Conservation (phyloP, 306 rosid species). For the Acacia crassicarpa region DNA sequence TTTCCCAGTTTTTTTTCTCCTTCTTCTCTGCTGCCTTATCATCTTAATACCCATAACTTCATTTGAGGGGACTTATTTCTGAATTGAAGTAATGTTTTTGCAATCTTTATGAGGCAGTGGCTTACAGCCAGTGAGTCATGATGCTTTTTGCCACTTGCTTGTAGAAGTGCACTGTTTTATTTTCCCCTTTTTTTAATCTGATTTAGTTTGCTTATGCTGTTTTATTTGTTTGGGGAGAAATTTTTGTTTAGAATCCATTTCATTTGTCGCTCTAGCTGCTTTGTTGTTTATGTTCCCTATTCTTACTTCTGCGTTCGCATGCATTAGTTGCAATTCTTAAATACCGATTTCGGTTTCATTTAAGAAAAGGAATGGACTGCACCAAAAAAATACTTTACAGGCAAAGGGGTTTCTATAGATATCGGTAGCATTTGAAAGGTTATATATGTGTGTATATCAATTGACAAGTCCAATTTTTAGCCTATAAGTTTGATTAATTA, state of each 20-base stretch:
- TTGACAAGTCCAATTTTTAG: background rate
- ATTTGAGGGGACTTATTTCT: background rate
- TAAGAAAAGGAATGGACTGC: background rate
- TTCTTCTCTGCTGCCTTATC: background rate
- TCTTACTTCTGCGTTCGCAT: background rate
- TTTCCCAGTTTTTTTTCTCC: background rate
- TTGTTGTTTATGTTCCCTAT: background rate
- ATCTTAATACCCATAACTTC: background rate
- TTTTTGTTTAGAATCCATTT: background rate
- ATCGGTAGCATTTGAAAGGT: background rate
- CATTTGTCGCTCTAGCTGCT: background rate
- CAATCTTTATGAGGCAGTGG: background rate
- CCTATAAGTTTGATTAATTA: background rate
- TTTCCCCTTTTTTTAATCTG: background rate
- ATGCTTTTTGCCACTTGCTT: background rate
- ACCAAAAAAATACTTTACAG: background rate
- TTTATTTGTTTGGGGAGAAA: background rate
- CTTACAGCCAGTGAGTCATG: background rate
- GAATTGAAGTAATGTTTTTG: background rate
- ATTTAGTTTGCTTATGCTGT: background rate
- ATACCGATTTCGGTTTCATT: background rate
- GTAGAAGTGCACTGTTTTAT: background rate
- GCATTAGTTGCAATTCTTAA: background rate
- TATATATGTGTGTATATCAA: background rate
- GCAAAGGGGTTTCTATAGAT: background rate